phyloP scores from a whole-genome alignment of 78 protist genomes.

The Tieghemostelium lacteum region DNA sequence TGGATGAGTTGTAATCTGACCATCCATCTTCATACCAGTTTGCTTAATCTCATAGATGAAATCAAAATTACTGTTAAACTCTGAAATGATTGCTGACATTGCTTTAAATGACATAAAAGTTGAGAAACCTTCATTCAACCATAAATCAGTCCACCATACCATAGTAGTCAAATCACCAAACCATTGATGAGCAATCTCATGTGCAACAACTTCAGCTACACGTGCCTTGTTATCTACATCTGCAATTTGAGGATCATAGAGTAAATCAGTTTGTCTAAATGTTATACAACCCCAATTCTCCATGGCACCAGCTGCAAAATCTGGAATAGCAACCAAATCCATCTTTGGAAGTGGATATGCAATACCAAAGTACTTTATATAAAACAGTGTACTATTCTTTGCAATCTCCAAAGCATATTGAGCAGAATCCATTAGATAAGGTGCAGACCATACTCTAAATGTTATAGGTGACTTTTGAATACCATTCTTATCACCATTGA shows the following conservation, averaged over 20 bases:
- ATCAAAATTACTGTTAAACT: slow-evolving; percentile 14
- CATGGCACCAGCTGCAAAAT: slow-evolving; percentile 91
- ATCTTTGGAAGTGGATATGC: slow-evolving; percentile 92
- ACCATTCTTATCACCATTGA: not conserved
- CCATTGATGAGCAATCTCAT: slow-evolving; percentile 92
- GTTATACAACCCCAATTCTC: slow-evolving; percentile 92
- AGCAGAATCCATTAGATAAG: slow-evolving; percentile 42
- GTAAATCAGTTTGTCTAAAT: slow-evolving; percentile 85
- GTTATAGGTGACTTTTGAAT: not conserved
- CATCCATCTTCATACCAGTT: slow-evolving; percentile 40
- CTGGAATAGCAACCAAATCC: slow-evolving; percentile 90
- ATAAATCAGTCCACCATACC: slow-evolving; percentile 97
- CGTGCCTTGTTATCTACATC: slow-evolving; percentile 28
- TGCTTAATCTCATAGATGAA: slow-evolving; percentile 15
- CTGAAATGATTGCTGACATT: slow-evolving; percentile 1
- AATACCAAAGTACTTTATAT: slow-evolving; percentile 78
- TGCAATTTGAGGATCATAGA: slow-evolving; percentile 38
- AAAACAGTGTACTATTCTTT: not conserved
- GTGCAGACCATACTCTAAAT: slow-evolving; percentile 85
- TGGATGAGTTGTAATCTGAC: slow-evolving; percentile 23
- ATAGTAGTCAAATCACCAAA: slow-evolving; percentile 97
- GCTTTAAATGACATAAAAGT: slow-evolving; percentile 84
- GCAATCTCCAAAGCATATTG: slow-evolving; percentile 89
- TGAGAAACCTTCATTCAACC: slow-evolving; percentile 95
- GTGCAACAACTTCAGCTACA: slow-evolving; percentile 59